Base-by-base conservation (phyloP, 2,329 filamentous ascomycete species). In the Cercospora janseana region DNA sequence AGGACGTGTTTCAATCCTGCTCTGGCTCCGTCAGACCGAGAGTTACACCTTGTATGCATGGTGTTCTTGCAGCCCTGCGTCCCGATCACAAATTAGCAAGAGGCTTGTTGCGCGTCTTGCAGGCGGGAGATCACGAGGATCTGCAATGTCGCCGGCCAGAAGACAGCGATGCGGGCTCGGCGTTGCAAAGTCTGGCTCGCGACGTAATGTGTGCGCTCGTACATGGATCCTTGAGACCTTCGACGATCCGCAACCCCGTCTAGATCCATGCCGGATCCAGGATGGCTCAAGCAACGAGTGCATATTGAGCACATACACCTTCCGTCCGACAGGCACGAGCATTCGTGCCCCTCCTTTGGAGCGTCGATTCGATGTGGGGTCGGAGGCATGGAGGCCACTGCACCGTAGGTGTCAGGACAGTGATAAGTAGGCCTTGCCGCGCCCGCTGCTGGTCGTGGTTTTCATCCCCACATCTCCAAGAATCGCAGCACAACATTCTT, bases 291-390 rank as follows among this genome's bases (percentile, higher is more conserved):
- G 46, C 18, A 44, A 15, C 43, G 51, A 48, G 29, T 41, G 50
- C 46, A 32, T 48, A 35, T 23, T 31, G 24, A 28, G 16, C 34
- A 49, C 53, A 52, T 49, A 44, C 46, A 49, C 52, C 53, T 24
- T 55, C 48, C 53, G 54, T 34, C 56, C 56, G 56, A 54, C 46
- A 42, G 49, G 15, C 44, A 50, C 44, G 38, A 42, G 38, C 21
- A 29, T 38, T 24, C 21, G 15, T 52, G 50, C 56, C 56, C 56
- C 56, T 56, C 56, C 53, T 58, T 58, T 52, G 40, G 42, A 47
- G 38, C 47, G 42, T 41, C 28, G 31, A 44, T 24, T 46, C 24
- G 31, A 40, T 53, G 52, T 51, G 55, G 52, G 52, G 50, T 28
- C 18, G 13, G 16, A 27, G 16, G 32, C 34, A 31, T 24, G 29